phyloP scores from a whole-genome alignment of 1,139 yeast genomes.

The Hanseniaspora sp. region DNA sequence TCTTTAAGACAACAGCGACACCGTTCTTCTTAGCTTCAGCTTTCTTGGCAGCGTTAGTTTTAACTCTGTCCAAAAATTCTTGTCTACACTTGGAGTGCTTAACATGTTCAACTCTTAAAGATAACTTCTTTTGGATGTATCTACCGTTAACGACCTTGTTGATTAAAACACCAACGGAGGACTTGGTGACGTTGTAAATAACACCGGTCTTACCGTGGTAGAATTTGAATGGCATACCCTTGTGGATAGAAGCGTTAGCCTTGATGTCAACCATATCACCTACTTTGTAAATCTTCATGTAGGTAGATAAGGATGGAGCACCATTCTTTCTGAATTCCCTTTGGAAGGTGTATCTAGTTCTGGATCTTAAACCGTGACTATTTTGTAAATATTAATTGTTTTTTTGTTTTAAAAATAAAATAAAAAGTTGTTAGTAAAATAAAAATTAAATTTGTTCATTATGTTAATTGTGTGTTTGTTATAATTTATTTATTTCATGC shows the following conservation, averaged over 20 bases:
- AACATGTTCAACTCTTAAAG: slow-evolving; percentile 96
- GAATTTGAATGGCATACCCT: slow-evolving; percentile 99
- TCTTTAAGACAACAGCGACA: slow-evolving; percentile 81
- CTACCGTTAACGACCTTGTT: slow-evolving; percentile 99
- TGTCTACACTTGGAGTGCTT: slow-evolving; percentile 99
- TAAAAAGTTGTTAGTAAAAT: background rate
- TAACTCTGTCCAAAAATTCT: slow-evolving; percentile 97
- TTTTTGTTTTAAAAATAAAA: background rate
- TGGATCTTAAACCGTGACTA: slow-evolving; percentile 99
- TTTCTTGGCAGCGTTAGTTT: slow-evolving; percentile 88
- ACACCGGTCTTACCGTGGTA: slow-evolving; percentile 99
- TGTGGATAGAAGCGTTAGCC: slow-evolving; percentile 98
- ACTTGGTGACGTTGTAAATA: slow-evolving; percentile 95
- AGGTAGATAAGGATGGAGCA: slow-evolving; percentile 84
- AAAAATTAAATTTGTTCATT: background rate
- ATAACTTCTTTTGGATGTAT: slow-evolving; percentile 96
- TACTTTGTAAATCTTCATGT: slow-evolving; percentile 95
- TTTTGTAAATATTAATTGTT: slow-evolving; percentile 6
- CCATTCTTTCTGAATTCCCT: slow-evolving; percentile 99
- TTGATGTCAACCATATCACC: slow-evolving; percentile 99
- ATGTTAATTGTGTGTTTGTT: background rate
- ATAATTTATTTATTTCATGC: background rate
- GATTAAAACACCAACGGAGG: slow-evolving; percentile 94
- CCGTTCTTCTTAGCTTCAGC: slow-evolving; percentile 93
- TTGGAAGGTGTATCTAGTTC: slow-evolving; percentile 99